phyloP scores from a whole-genome alignment of 441 rosid genomes.

The Pelargonium myrrhifolium region DNA sequence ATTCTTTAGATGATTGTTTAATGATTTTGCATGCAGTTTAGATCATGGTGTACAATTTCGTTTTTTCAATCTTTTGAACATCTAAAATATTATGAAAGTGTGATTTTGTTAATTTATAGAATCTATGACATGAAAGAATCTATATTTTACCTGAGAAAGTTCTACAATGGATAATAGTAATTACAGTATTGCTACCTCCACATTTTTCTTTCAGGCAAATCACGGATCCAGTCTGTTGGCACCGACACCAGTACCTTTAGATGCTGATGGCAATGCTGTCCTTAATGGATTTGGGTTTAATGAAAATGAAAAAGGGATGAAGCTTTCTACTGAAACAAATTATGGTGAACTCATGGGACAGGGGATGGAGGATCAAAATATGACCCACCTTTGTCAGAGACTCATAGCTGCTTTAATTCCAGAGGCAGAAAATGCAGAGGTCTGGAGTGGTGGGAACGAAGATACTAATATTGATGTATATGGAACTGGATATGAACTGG shows the following conservation, averaged over 20 bases:
- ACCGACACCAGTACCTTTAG: slow-evolving; percentile 31
- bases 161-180: slow-evolving; percentile 4
- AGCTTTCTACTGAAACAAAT: slow-evolving; percentile 21
- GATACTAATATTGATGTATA: slow-evolving; percentile 42
- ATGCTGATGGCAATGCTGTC: slow-evolving; percentile 24
- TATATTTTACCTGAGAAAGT: slow-evolving; percentile 11
- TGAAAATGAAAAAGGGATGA: slow-evolving; percentile 30
- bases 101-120: neutral
- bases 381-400: slow-evolving; percentile 61
- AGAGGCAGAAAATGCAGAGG: slow-evolving; percentile 45
- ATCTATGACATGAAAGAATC: neutral
- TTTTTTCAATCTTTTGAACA: neutral
- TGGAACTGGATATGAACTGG: slow-evolving; percentile 48
- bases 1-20: neutral
- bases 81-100: neutral
- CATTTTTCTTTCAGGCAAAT: slow-evolving; percentile 43
- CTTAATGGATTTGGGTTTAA: slow-evolving; percentile 32
- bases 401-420: slow-evolving; percentile 79
- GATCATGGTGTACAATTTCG: neutral
- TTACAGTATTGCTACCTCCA: slow-evolving; percentile 7
- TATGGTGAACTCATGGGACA: slow-evolving; percentile 32
- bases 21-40: neutral
- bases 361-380: slow-evolving; percentile 33
- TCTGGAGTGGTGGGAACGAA: slow-evolving; percentile 32
- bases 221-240: slow-evolving; percentile 30